Evolutionary conservation across 495 filamentous ascomycete genomes (phyloP), one percentile per base, ranked within the genome.

Genomic region (Aspergillus wentii): DNA sequence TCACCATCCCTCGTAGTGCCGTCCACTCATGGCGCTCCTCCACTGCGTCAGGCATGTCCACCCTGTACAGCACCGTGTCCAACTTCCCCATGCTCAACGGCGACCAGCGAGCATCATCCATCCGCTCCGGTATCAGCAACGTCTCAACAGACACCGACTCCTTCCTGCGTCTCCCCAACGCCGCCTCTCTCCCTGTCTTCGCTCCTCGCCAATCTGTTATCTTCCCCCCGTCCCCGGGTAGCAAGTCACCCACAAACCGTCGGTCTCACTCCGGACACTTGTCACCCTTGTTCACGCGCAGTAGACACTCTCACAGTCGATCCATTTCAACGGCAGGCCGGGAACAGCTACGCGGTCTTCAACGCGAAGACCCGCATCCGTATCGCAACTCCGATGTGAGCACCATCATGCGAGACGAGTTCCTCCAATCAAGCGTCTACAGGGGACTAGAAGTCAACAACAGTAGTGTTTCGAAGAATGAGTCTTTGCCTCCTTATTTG

Each of bases 361-460:
- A 59, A 8, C 59, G 64, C 6, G 62, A 66, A 30, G 62, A 65
- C 21, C 35, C 62, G 41, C 47, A 51, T 20, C 64, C 54, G 33
- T 68, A 66, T 36, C 62, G 62, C 22, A 65, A 65, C 36, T 63
- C 64, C 28, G 64, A 68, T 46, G 49, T 68, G 21, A 68, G 61
- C 42, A 41, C 46, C n/a, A 61, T 62, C 40, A 61, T 63, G 58
- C 43, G 61, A 30, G 62, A 68, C 3, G 64, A 66, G 20, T 66
- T 66, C 39, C 29, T 64, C 4, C 48, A 56, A 21, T 59, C 62
- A 33, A 57, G 48, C 32, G 41, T 53, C 21, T 50, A 31, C 38
- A 28, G 43, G 8, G 43, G 43, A 3, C 26, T 47, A 6, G 51
- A 49, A 17, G 38, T 37, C 28, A 38, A 41, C 15, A 36, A 32